Evolutionary conservation across 2,329 filamentous ascomycete genomes (phyloP).

Genomic region (Teratosphaeria viscida): DNA sequence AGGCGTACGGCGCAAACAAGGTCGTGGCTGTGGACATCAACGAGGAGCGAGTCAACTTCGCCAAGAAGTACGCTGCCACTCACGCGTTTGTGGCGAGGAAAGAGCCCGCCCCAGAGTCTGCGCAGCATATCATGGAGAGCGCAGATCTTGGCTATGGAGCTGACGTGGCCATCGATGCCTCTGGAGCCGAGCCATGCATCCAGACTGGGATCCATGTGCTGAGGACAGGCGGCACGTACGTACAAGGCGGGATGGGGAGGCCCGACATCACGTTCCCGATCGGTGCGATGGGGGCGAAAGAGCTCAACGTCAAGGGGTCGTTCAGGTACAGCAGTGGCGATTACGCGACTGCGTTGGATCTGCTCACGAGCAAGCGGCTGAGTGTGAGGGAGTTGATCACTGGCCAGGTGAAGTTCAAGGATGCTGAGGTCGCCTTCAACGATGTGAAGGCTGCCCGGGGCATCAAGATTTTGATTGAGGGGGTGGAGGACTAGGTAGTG

Average conservation of each 20-base stretch:
- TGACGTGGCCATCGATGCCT: constrained; percentile 40
- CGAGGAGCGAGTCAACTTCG: constrained; percentile 67
- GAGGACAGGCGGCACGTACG: constrained; percentile 38
- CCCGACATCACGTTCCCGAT: constrained; percentile 84
- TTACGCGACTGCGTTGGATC: constrained; percentile 70
- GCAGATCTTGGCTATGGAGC: constrained; percentile 48
- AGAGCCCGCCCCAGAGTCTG: constrained; percentile 58
- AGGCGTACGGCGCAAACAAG: constrained; percentile 72
- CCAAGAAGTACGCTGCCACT: constrained; percentile 59
- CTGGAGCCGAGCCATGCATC: constrained; percentile 39
- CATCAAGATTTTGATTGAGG: constrained; percentile 50
- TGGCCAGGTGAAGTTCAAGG: constrained; percentile 62
- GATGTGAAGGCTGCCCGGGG: constrained; percentile 78
- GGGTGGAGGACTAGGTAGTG: constrained; percentile 10
- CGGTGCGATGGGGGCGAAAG: constrained; percentile 79
- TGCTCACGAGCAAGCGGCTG: constrained; percentile 63
- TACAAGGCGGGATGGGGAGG: constrained; percentile 86
- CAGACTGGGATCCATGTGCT: constrained; percentile 41
- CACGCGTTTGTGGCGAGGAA: constrained; percentile 57
- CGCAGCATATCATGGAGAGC: constrained; percentile 52
- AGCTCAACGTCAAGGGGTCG: constrained; percentile 74
- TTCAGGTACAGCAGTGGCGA: constrained; percentile 87
- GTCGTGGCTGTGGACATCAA: constrained; percentile 86
- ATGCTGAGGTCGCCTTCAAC: constrained; percentile 78
- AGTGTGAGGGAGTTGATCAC: constrained; percentile 70